Percentiles rank a stretch among this genome's conserved stretches.
Conservation (phyloP, 768 basidiomycete genomes). For the Neoboletus magnificus region DNA sequence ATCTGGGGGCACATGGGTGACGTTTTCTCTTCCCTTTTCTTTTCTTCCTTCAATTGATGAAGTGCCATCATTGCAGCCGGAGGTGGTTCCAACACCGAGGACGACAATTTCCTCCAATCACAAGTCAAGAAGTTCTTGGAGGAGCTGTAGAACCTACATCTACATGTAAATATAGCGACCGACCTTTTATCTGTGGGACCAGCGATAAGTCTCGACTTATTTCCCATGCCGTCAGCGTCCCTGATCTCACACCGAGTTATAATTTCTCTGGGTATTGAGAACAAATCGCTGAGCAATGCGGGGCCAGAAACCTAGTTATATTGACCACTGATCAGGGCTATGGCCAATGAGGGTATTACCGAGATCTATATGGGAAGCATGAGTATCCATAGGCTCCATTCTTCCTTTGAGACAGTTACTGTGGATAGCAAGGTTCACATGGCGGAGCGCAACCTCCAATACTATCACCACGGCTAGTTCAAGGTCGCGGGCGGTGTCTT, state of each 20-base stretch:
- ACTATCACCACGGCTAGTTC: too few relatives aligned
- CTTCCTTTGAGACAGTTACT: neutral
- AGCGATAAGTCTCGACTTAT: neutral
- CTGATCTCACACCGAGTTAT: neutral
- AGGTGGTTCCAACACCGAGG: conserved; percentile 38
- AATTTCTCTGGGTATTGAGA: neutral
- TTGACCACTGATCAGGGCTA: neutral
- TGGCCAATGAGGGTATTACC: neutral
- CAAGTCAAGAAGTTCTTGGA: conserved; percentile 46
- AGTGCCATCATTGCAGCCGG: conserved; percentile 36
- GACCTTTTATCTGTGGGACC: neutral
- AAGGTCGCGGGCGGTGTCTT: too few relatives aligned
- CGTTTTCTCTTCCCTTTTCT: neutral
- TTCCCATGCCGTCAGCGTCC: neutral
- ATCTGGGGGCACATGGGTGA: conserved; percentile 57
- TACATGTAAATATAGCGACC: neutral
- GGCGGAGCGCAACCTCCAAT: too few relatives aligned
- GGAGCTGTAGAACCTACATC: conserved; percentile 20
- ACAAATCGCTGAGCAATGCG: neutral
- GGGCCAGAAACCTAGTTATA: neutral
- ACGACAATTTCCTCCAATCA: conserved; percentile 41
- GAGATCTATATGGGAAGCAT: neutral
- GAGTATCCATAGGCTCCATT: neutral
- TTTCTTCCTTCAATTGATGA: neutral
- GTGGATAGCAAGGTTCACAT: neutral